Percentiles rank a stretch among this genome's conserved stretches.
Evolutionary conservation across 116 monocot species (phyloP).

Genomic region (Phalaenopsis hybrid): DNA sequence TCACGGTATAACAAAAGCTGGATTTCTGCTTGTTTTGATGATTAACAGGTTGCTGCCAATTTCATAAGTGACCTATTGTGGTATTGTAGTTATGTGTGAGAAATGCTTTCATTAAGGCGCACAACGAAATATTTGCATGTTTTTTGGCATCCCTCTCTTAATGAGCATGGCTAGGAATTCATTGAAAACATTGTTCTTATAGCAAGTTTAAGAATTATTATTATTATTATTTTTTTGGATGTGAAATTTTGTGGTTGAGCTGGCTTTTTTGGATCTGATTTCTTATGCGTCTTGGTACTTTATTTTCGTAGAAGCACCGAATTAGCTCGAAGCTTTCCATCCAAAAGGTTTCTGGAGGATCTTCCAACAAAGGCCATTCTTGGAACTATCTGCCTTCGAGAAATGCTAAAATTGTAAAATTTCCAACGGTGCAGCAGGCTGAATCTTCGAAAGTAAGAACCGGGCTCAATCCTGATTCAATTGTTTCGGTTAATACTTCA

Average conservation of each 20-base stretch:
- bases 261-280: neutral
- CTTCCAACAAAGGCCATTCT: constrained; percentile 23
- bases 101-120: neutral
- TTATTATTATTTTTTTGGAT: neutral
- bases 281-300: neutral
- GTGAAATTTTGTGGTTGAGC: neutral
- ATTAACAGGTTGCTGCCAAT: neutral
- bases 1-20: too few species aligned
- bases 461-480: constrained; percentile 12
- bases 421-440: constrained; percentile 8
- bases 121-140: too few species aligned
- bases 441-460: constrained; percentile 12
- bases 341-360: constrained; percentile 30
- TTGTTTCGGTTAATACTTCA: constrained; percentile 8
- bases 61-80: neutral
- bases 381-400: constrained; percentile 10
- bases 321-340: constrained; percentile 40
- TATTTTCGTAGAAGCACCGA: constrained; percentile 51
- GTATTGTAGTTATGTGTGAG: neutral
- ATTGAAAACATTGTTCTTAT: too few species aligned
- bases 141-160: too few species aligned
- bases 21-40: neutral
- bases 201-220: neutral
- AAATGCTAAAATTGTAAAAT: constrained; percentile 22
- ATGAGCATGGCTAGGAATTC: too few species aligned